Evolutionary conservation across 2,329 filamentous ascomycete genomes (phyloP).

Genomic region (Anisogramma anomala): DNA sequence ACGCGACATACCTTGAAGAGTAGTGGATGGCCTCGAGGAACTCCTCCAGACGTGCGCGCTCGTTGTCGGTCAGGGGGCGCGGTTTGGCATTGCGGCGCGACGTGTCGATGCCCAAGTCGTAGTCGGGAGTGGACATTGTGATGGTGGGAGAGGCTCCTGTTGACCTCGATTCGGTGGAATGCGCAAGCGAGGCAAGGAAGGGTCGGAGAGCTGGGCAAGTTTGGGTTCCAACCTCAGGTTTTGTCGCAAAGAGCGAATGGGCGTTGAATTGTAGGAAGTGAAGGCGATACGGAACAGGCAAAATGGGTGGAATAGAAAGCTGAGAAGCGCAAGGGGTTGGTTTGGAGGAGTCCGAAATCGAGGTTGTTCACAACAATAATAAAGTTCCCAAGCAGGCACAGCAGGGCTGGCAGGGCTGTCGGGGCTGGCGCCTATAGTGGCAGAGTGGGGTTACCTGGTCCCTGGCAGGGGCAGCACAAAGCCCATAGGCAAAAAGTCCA

Average conservation of each 20-base stretch:
- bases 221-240: neutral
- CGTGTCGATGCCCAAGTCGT: slow-evolving; percentile 58
- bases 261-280: neutral
- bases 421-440: no score
- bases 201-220: neutral
- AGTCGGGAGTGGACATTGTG: slow-evolving; percentile 19
- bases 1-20: slow-evolving; percentile 60
- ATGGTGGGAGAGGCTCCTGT: neutral
- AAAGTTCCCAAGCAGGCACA: neutral
- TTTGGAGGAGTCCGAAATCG: no score
- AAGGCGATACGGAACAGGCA: neutral
- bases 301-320: neutral
- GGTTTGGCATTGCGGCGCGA: slow-evolving; percentile 79
- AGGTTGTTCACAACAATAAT: neutral
- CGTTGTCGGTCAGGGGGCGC: slow-evolving; percentile 65
- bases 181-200: neutral
- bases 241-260: neutral
- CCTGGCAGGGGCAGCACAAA: no score
- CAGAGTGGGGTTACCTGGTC: no score
- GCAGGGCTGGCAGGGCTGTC: no score
- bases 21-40: slow-evolving; percentile 93
- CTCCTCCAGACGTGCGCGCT: slow-evolving; percentile 77
- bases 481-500: no score
- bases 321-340: neutral
- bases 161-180: neutral